Conservation (phyloP, 2,329 filamentous ascomycete genomes). For the Aspergillus hiratsukae region DNA sequence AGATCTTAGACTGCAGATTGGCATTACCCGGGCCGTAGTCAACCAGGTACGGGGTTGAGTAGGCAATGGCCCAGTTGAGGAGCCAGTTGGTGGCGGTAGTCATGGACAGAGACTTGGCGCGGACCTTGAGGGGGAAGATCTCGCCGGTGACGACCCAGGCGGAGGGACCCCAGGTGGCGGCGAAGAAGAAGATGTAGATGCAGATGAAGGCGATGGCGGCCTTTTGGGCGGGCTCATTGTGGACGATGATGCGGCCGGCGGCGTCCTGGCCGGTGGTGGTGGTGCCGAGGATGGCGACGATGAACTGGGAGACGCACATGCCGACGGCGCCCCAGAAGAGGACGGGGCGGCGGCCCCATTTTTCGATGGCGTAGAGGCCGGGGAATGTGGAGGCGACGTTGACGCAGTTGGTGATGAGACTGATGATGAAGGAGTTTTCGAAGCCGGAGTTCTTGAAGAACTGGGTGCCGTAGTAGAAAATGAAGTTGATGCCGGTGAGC, state of each 20-base stretch:
- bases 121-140: constrained; percentile 45
- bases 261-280: constrained; percentile 13
- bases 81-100: constrained; percentile 55
- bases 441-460: constrained; percentile 40
- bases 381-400: constrained; percentile 47
- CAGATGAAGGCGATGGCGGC: constrained; percentile 45
- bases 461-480: constrained; percentile 39
- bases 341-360: constrained; percentile 45
- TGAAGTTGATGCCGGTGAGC: constrained; percentile 41
- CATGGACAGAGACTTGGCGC: constrained; percentile 47
- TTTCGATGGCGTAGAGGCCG: constrained; percentile 46
- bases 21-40: constrained; percentile 62
- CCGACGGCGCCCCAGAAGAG: constrained; percentile 45
- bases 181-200: constrained; percentile 48
- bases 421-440: constrained; percentile 42
- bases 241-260: constrained; percentile 13
- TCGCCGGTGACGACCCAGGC: constrained; percentile 47
- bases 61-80: constrained; percentile 73
- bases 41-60: constrained; percentile 76
- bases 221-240: constrained; percentile 33
- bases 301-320: constrained; percentile 45
- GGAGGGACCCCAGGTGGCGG: constrained; percentile 39
- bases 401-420: constrained; percentile 45
- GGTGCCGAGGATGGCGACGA: constrained; percentile 47
- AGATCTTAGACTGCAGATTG: constrained; percentile 57